Conservation (phyloP, 139 green algal genomes). For the Pleodorina starrii region DNA sequence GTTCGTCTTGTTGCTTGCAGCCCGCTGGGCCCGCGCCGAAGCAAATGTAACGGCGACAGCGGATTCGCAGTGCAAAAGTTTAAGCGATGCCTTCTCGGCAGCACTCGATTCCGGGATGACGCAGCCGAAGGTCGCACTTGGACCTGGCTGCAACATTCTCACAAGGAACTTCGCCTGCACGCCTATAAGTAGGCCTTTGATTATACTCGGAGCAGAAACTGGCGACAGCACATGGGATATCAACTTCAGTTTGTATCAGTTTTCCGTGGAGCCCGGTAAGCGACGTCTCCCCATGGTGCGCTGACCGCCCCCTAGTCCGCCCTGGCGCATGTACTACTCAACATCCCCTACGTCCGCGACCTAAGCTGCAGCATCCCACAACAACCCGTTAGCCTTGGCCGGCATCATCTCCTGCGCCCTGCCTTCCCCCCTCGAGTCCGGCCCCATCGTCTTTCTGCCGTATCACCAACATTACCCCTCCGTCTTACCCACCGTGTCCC, state of each 20-base stretch:
- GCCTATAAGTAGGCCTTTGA: background rate
- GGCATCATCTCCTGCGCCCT: too few species aligned
- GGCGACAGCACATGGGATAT: conserved; percentile 4
- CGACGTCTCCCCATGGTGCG: too few species aligned
- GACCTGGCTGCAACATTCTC: conserved; percentile 11
- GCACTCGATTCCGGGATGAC: background rate
- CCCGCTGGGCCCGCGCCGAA: conserved; percentile 4
- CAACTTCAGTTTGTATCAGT: conserved; percentile 17
- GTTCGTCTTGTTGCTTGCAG: background rate
- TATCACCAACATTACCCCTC: too few species aligned
- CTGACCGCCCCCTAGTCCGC: too few species aligned
- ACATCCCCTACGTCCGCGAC: too few species aligned
- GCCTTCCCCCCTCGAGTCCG: too few species aligned
- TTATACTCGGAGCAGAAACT: background rate
- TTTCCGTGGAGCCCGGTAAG: conserved; percentile 30
- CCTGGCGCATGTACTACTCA: too few species aligned
- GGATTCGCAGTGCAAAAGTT: background rate
- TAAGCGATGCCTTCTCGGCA: background rate
- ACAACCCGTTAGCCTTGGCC: too few species aligned
- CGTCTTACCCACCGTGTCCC: too few species aligned
- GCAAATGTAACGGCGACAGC: background rate
- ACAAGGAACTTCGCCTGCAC: conserved; percentile 1
- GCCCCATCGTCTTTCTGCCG: too few species aligned
- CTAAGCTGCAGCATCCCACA: too few species aligned
- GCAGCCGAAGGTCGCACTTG: background rate